Base-by-base conservation (phyloP, 805 yeast genomes). In the Suhomyces pyralidae region DNA sequence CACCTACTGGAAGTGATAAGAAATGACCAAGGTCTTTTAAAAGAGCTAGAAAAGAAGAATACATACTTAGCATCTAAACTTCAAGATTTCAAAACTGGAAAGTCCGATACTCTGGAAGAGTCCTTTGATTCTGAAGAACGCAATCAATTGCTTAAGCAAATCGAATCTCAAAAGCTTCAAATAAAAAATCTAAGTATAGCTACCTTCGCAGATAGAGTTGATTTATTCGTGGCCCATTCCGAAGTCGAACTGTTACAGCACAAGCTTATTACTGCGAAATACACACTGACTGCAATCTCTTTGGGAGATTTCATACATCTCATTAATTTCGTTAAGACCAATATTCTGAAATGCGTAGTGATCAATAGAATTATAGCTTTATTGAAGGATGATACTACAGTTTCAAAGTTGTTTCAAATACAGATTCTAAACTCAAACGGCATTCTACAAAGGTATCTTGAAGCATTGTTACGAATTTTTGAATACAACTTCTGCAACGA, bases 41-140 rank as follows among this genome's bases (percentile, higher is more conserved):
- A 49, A 20, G 55, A 57, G n/a, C 57, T 67, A 40, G 58, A 63
- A 32, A 58, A 51, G 28, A 60, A 55, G 17, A 64, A 65, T 45
- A 56, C 53, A 48, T 60, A 58, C 40, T 51, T 65, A 40, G 61
- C 60, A 32, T 34, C 48, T 14, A 61, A 60, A 40, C 50, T 69
- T 22, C 46, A 51, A 5, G 61, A 61, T n/a, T 51, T 65, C 15
- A 63, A 62, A 45, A n/a, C 43, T 19, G 25, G 42, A 30, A 42
- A 42, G 14, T 7, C 45, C 17, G 30, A 42, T 17, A 5, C 7
- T 14, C 12, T 22, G 17, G 17, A 9, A 5, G 45, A 24, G 12
- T 7, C 17, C 12, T 42, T 24, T 24, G 36, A 24, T 5, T 10
- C 44, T 7, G 24, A 40, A 36, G 50, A 19, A 5, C 32, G 34